Conservation (phyloP, 495 filamentous ascomycete genomes). For the Bacidia rubella region DNA sequence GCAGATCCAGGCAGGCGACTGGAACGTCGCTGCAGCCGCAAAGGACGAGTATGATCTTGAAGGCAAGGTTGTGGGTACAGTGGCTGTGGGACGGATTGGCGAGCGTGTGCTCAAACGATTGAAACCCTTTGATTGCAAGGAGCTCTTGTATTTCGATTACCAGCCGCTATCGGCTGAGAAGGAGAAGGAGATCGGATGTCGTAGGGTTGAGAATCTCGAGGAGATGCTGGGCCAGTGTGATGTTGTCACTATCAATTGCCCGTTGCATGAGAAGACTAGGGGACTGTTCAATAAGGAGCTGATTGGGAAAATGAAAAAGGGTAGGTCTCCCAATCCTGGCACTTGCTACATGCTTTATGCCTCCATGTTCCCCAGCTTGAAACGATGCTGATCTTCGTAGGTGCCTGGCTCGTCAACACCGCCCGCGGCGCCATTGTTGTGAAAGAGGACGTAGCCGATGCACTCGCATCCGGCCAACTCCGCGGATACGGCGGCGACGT, state of each 20-base stretch:
- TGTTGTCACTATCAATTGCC: conserved; percentile 98
- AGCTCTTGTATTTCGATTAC: conserved; percentile 98
- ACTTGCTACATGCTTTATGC: no score
- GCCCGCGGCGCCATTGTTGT: conserved; percentile 97
- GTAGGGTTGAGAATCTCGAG: conserved; percentile 75
- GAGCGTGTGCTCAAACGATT: conserved; percentile 93
- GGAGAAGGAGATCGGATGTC: conserved; percentile 93
- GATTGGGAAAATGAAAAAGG: conserved; percentile 98
- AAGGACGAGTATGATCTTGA: conserved; percentile 98
- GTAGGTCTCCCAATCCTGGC: conserved; percentile 27
- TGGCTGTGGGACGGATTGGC: conserved; percentile 93
- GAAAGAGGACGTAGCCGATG: conserved; percentile 96
- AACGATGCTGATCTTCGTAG: conserved; percentile 35
- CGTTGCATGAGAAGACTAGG: conserved; percentile 90
- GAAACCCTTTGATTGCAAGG: conserved; percentile 98
- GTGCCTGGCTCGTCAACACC: conserved; percentile 94
- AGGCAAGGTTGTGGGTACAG: conserved; percentile 94
- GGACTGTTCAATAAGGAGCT: conserved; percentile 99
- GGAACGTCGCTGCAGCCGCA: conserved; percentile 89
- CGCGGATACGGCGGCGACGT: conserved; percentile 95
- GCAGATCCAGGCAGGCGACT: conserved; percentile 74
- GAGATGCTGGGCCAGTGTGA: conserved; percentile 95
- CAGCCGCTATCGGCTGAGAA: conserved; percentile 76
- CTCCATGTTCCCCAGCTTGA: not conserved
- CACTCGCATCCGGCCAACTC: conserved; percentile 84